Base-by-base conservation (phyloP, 768 basidiomycete species). In the Suillus occidentalis region DNA sequence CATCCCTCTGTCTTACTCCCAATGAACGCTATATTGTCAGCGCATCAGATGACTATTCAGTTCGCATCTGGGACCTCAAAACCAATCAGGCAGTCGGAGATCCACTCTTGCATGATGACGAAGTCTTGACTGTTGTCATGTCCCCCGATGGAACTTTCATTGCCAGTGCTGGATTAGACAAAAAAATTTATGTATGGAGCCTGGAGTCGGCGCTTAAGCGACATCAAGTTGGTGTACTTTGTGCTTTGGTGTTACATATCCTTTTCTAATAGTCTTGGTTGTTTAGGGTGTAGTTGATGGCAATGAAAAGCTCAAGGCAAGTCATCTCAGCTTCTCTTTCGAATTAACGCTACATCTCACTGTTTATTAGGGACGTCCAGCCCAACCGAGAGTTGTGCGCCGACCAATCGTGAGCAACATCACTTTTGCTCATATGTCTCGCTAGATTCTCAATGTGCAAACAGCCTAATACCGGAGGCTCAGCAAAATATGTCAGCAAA, bases 101-200 rank as follows among this genome's bases (percentile, higher is more conserved):
- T 2, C 72, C 84, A 2, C 75, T 82, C 63, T 93, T 94, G 0
- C 95, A 97, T 73, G 87, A 84, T 8, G 92, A 92, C 69, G 89
- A 93, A 76, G 84, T 97, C 0, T 80, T 91, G 34, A 82, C 85
- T 8, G 80, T 97, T 6, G 91, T 94, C 4, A 71, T 95, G 39
- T 94, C 91, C 69, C 82, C 83, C 3, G 93, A 97, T 77, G 94
- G 91, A 13, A 88, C 84, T 70, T 86, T 87, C 61, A 81, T 97
- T 6, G 92, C 88, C 4, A 94, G 90, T 69, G 94, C 87, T 14
- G 94, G 94, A 0, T 84, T 85, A 70, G 95, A 97, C 73, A 82
- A 86, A 65, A 80, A 83, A 47, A 76, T 96, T 1, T 87, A 90
- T 6, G 83, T 94, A 0, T 97, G 95, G 95, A 87, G 94, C 69